Evolutionary conservation across 306 rosid species (phyloP), one percentile per base, ranked within the genome.

Genomic region (Ormosia emarginata): DNA sequence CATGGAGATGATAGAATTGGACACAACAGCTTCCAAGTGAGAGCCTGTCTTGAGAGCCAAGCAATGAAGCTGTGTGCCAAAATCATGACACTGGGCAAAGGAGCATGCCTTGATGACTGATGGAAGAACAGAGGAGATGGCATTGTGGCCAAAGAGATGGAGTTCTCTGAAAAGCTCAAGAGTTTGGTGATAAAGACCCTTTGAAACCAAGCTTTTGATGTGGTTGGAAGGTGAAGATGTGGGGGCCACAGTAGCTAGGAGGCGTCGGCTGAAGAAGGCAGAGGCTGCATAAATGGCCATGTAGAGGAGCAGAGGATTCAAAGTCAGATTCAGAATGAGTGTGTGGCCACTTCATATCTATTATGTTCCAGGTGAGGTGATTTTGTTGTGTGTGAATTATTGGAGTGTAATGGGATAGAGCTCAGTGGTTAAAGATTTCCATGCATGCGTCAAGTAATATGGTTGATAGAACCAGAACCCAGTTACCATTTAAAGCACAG

Each of bases 41-140:
- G 64, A 87, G 13, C 87, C 90, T 7, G 85, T 24, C 78, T 86
- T 89, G 75, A 90, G 81, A 61, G 84, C 77, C 10, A 81, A 37
- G 66, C 90, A 84, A 65, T 92, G 94, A 83, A 92, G 94, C 84
- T 84, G 91, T 30, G 85, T 76, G 30, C 89, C 90, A 8, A 70
- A 85, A 64, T 75, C 61, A 44, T 52, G 83, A 73, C 61, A 75
- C n/a, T 76, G 81, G 4, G 87, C 62, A 15, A 15, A 57, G 62
- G 95, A 86, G 85, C 93, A 85, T 72, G 94, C 92, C 79, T 86
- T 89, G 71, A 90, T 47, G 86, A 89, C 69, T 50, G 94, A 90
- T 17, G 94, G 97, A 84, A 90, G 90, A 81, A 85, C 30, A 82
- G 58, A 82, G 67, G 66, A 15, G 50, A 43, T 67, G 50, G 78